Conservation (phyloP, 2,329 filamentous ascomycete genomes). For the Aspergillus pseudoterreus region DNA sequence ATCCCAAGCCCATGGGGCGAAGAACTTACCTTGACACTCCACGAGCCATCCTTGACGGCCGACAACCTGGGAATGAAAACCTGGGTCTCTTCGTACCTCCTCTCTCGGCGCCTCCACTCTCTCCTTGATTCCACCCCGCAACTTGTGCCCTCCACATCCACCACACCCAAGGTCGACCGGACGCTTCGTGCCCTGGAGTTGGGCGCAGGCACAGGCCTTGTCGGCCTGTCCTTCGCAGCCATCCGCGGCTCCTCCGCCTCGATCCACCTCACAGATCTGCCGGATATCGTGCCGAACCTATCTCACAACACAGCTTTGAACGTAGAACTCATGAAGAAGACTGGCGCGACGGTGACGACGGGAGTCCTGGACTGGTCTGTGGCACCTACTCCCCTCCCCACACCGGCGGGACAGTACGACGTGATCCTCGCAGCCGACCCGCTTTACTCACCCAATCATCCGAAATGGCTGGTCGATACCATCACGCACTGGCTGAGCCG, state of each 20-base stretch:
- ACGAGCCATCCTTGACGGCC: conserved; percentile 82
- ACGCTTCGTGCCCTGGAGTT: conserved; percentile 63
- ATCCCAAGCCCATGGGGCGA: conserved; percentile 47
- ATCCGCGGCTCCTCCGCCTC: conserved; percentile 55
- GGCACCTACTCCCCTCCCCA: conserved; percentile 23
- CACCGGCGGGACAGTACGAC: conserved; percentile 43
- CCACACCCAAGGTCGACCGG: conserved; percentile 16
- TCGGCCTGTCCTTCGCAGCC: conserved; percentile 78
- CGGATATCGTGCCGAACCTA: conserved; percentile 78
- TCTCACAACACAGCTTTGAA: conserved; percentile 70
- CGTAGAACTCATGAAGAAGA: conserved; percentile 48
- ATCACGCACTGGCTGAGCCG: conserved; percentile 65
- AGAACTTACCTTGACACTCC: conserved; percentile 64
- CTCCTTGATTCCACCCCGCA: conserved; percentile 37
- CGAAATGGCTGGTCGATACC: conserved; percentile 66
- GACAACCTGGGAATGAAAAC: conserved; percentile 92
- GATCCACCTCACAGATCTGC: conserved; percentile 77
- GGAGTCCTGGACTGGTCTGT: conserved; percentile 70
- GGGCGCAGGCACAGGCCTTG: conserved; percentile 85
- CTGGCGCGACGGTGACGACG: conserved; percentile 57
- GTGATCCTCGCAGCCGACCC: conserved; percentile 82
- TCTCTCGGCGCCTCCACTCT: conserved; percentile 65
- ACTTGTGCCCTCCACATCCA: conserved; percentile 26
- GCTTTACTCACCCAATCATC: conserved; percentile 82
- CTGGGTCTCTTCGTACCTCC: conserved; percentile 85